A percentile compares a stretch with the other conserved stretches of the same genome.
These are phyloP conservation scores for Diplodia scrobiculata DNA, from an alignment of 2,329 filamentous ascomycete genomes.

Conservation along the genomic window DNA sequence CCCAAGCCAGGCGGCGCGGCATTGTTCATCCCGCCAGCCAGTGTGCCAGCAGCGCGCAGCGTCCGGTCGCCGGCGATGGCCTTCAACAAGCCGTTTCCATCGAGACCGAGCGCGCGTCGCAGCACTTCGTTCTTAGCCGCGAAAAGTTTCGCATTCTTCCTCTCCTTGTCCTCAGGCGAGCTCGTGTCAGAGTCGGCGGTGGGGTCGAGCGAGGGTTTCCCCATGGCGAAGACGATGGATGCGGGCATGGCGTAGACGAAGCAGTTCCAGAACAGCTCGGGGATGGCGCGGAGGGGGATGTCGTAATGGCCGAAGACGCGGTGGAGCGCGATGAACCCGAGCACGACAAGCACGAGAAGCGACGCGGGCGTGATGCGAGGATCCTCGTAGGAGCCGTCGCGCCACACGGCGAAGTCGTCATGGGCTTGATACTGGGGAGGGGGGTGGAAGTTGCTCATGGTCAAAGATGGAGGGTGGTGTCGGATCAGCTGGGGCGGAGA, in stretches of 20 bases:
- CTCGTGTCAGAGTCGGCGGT: slow-evolving; percentile 18
- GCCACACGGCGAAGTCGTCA: slow-evolving; percentile 24
- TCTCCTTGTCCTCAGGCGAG: slow-evolving; percentile 31
- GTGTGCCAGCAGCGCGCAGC: slow-evolving; percentile 35
- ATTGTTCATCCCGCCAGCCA: slow-evolving; percentile 34
- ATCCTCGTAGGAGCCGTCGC: neutral
- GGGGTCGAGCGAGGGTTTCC: slow-evolving; percentile 40
- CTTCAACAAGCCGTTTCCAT: slow-evolving; percentile 43
- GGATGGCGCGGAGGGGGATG: slow-evolving; percentile 39
- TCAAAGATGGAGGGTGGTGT: neutral
- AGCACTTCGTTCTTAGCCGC: slow-evolving; percentile 44
- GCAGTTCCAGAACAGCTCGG: slow-evolving; percentile 62
- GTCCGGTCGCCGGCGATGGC: slow-evolving; percentile 45
- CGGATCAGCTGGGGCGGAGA: slow-evolving; percentile 27
- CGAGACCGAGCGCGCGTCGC: slow-evolving; percentile 44
- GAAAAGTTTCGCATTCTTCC: slow-evolving; percentile 28
- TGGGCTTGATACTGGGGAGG: neutral
- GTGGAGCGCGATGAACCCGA: slow-evolving; percentile 31
- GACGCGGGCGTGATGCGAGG: slow-evolving; percentile 14
- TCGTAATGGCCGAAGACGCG: slow-evolving; percentile 37
- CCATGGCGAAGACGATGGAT: slow-evolving; percentile 59
- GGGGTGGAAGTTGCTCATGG: slow-evolving; percentile 24
- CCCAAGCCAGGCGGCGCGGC: slow-evolving; percentile 66
- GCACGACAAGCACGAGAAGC: slow-evolving; percentile 24
- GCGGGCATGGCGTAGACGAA: slow-evolving; percentile 61